Evolutionary conservation across 2,329 filamentous ascomycete genomes (phyloP), one percentile per base, ranked within the genome.

Genomic region (Berkeleyomyces rouxiae): DNA sequence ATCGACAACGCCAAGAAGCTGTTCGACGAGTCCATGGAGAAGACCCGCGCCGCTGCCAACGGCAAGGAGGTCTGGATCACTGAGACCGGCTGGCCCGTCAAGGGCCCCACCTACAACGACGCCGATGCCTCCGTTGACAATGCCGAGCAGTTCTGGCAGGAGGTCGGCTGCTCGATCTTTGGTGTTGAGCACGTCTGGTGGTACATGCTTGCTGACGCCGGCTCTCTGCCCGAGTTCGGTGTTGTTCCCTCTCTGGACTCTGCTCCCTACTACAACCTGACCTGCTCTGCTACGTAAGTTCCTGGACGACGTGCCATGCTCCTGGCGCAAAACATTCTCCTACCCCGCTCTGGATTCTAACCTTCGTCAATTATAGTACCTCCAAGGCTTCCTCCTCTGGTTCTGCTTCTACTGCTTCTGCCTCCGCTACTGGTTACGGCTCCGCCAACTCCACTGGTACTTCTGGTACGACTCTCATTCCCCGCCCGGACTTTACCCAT

Each of bases 41-140:
- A 79, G 64, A 88, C 86, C 42, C 72, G 79, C 66, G 73, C 71
- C 13, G 84, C 77, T 53, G 78, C 82, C 43, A 76, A 78, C 43
- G 82, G 81, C 70, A 92, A 90, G 79, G 77, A 81, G 16, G 81
- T 95, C 68, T 93, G 88, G 88, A 80, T 95, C 66, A 93, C 90
- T 37, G 90, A 95, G 79, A 93, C 89, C 13, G 90, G 90, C 67
- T 93, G 88, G 83, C 90, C 90, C 58, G 83, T 90, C 61, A 83
- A 78, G 68, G 90, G 90, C 63, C 75, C 80, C 67, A 78, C 75
- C 1, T 74, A 79, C 66, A 84, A 83, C 67, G 71, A 81, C 58
- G 88, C 82, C 47, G 78, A 86, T 7, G 78, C 90, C 4, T 84
- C 77, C 43, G 66, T 75, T 40, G 75, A 79, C 61, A 91, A 92